Base-by-base conservation (phyloP, 768 basidiomycete genomes). In the Mycena amicta region DNA sequence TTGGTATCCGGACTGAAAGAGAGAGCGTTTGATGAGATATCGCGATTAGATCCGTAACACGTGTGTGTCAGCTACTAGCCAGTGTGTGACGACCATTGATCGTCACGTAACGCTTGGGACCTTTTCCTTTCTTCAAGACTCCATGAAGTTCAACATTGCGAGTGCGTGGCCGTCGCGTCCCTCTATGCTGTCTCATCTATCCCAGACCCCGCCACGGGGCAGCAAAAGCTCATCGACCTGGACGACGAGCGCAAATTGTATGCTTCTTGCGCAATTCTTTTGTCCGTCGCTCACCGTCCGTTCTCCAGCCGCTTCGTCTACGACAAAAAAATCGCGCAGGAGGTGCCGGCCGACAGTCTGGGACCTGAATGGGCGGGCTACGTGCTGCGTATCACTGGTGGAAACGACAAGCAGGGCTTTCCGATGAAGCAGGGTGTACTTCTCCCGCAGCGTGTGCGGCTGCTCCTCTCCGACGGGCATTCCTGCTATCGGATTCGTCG, bases 381-480 rank as follows among this genome's bases (percentile, higher is more conserved):
- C 80, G 78, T 98, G 74, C 86, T 97, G 83, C 89, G 94, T 69
- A 92, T 99, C 81, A 95, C 93, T 28, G 95, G 95, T 69, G 93
- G 96, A 63, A 98, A 98, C 83, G 95, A 98, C 87, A 93, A 94
- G 81, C 93, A 95, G 75, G 94, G 95, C 71, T 96, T 97, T 85
- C 94, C 95, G 49, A 97, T 98, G 94, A 98, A 98, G 79, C 96
- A 99, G 80, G 95, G 96, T 80, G 92, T 98, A 66, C 90, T 98
- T 61, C 85, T 96, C 69, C 93, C 93, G 58, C 73, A 93, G 80
- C 95, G 96, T 85, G 93, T 95, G 68, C 82, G 86, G 61, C 90
- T 99, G 65, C 92, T 98, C 70, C 91, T 99, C 72, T 69, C 92
- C 62, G 92, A 96, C 75, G 95, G 95, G 52, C 96, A 98, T 87